phyloP scores from a whole-genome alignment of 2,329 filamentous ascomycete genomes.

The Podosphaera fusca region DNA sequence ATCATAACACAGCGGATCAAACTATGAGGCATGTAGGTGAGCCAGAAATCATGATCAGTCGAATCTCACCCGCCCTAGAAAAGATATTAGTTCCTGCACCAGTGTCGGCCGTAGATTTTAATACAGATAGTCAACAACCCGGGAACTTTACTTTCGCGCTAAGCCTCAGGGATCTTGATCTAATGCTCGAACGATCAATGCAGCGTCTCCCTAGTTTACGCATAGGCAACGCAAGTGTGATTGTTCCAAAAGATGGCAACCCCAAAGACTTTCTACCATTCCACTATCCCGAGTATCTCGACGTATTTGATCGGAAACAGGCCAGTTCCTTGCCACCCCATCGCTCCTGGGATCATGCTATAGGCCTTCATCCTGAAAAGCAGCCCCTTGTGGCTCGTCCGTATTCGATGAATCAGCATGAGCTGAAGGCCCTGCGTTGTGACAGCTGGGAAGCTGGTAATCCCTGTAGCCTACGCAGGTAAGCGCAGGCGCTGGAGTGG shows the following conservation, averaged over 20 bases:
- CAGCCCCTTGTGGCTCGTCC: too few relatives aligned
- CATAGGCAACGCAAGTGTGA: neutral
- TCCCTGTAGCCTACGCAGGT: neutral
- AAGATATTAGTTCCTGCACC: too few relatives aligned
- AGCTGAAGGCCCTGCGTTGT: too few relatives aligned
- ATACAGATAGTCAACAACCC: too few relatives aligned
- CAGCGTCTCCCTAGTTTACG: neutral
- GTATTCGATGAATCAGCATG: too few relatives aligned
- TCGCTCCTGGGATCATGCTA: neutral
- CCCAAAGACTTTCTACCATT: neutral
- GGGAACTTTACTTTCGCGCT: neutral
- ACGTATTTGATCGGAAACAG: neutral
- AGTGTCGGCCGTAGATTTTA: too few relatives aligned
- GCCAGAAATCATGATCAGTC: too few relatives aligned
- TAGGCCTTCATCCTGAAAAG: too few relatives aligned
- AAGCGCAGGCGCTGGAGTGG: neutral
- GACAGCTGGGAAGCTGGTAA: neutral
- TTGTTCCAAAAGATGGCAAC: neutral
- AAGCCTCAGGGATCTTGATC: neutral
- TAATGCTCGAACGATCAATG: neutral
- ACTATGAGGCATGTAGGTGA: too few relatives aligned
- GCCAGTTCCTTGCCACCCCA: neutral
- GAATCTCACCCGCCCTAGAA: too few relatives aligned
- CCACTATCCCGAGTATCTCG: neutral
- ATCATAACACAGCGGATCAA: too few relatives aligned